Evolutionary conservation across 495 filamentous ascomycete genomes (phyloP), one percentile per base, ranked within the genome.

Genomic region (Baudoinia panamericana): DNA sequence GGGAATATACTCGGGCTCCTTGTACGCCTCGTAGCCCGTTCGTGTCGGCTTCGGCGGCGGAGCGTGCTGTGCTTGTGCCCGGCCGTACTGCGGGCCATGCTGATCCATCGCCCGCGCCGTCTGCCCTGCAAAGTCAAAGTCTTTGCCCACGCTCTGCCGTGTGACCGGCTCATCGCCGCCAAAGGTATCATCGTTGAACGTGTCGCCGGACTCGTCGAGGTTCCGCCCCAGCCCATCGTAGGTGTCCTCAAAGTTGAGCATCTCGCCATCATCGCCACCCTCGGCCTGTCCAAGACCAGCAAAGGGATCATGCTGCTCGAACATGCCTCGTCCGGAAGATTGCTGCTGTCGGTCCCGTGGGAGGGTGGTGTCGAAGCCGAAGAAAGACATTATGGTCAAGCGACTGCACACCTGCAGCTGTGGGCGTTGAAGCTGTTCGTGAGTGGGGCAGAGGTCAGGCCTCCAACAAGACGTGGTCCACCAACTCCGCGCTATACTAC

Each of bases 101-200:
- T 75, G 82, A 63, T 78, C 70, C 8, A 85, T 65, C 18, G 94
- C 80, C 58, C 84, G 75, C 12, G 86, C 85, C 13, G 92, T 96
- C 45, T 76, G 79, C 1, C 85, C 86, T 46, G 88, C 88, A 65
- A 96, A 99, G 56, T 99, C 90, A 56, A 95, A 99, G 59, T 99
- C 92, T 55, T 81, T 88, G 53, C 86, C 86, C 15, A 88, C 71
- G 11, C 62, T 56, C 55, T 56, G 43, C 43, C 71, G 51, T 8
- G 56, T 46, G 41, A 58, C 58, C 25, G 56, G 54, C 27, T 55
- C 58, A 10, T 55, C 68, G 37, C 58, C 65, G 41, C 90, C 90
- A 52, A 99, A 99, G n/a, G 90, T 99, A 57, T 93, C 92, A 53
- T 95, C 84, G 61, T 99, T 99, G 69, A 95, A 84, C 29, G 70